These are phyloP conservation scores for Saccharomyces paradoxus DNA, from an alignment of 805 yeast genomes.

Conservation along the genomic window DNA sequence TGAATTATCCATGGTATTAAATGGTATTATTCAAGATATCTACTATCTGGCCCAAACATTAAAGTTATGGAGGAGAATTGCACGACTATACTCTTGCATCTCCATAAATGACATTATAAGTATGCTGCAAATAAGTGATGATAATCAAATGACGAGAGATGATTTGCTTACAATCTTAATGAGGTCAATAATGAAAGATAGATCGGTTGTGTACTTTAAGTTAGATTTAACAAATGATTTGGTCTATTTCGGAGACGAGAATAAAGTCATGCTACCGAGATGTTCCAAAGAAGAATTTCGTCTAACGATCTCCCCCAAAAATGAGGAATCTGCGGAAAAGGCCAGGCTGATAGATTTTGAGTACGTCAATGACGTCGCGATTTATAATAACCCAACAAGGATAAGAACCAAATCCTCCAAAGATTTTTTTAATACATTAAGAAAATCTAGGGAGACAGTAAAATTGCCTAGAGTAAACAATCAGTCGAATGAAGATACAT, in stretches of 20 bases:
- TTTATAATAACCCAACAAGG: constrained; percentile 13
- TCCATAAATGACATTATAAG: constrained; percentile 20
- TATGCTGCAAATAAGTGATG: constrained; percentile 7
- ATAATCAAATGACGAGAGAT: constrained; percentile 13
- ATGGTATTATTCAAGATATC: constrained; percentile 9
- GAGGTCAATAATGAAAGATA: constrained; percentile 22
- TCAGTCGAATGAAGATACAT: neutral
- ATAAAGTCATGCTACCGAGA: constrained; percentile 13
- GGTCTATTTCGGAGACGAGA: constrained; percentile 23
- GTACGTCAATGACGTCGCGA: constrained; percentile 19
- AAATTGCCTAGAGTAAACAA: neutral
- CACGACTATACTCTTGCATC: constrained; percentile 24
- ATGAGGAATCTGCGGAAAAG: neutral
- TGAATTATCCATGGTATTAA: constrained; percentile 5
- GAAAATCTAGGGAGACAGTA: constrained; percentile 6
- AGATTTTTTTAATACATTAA: constrained; percentile 15
- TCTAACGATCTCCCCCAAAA: neutral
- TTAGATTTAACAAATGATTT: constrained; percentile 23
- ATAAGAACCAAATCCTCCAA: constrained; percentile 4
- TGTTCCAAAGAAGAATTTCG: constrained; percentile 8
- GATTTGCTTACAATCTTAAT: constrained; percentile 23
- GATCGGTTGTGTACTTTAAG: constrained; percentile 23
- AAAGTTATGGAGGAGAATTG: constrained; percentile 22
- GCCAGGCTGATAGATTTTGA: constrained; percentile 9
- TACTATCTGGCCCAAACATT: constrained; percentile 14